Conservation (phyloP, 352 stramenopile genomes). For the Phytophthora cactorum region DNA sequence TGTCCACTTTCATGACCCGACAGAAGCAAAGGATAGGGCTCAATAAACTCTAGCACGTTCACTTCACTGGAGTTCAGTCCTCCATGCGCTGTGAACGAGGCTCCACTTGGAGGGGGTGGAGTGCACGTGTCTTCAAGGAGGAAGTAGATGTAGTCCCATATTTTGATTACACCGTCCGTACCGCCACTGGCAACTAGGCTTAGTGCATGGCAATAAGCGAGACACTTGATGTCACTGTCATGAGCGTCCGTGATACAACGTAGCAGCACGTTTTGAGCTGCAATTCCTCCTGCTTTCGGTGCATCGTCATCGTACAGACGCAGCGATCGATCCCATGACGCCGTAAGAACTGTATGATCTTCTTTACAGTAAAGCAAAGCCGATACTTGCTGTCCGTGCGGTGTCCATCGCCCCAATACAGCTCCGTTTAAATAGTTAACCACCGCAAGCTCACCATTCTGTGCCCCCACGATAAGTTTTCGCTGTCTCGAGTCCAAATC, state of each 20-base stretch:
- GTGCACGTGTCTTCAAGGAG: constrained; percentile 70
- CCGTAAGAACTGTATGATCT: constrained; percentile 74
- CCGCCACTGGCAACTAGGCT: constrained; percentile 68
- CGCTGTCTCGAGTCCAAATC: constrained; percentile 72
- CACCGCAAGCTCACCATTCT: constrained; percentile 71
- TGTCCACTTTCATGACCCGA: constrained; percentile 77
- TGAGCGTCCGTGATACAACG: constrained; percentile 75
- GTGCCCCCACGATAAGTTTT: constrained; percentile 73
- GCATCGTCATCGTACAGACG: constrained; percentile 76
- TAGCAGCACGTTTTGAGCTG: constrained; percentile 57
- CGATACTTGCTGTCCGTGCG: constrained; percentile 67
- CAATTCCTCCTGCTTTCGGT: constrained; percentile 26
- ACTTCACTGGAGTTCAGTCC: constrained; percentile 47
- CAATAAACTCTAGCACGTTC: constrained; percentile 71
- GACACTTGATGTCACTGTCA: constrained; percentile 78
- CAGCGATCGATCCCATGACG: constrained; percentile 78
- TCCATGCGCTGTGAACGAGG: constrained; percentile 15
- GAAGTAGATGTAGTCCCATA: constrained; percentile 91
- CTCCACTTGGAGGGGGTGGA: constrained; percentile 7
- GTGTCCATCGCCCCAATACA: constrained; percentile 66
- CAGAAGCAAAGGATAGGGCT: constrained; percentile 75
- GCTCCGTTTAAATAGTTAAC: constrained; percentile 83
- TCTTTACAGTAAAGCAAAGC: constrained; percentile 79
- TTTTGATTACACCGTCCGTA: constrained; percentile 70
- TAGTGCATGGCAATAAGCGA: constrained; percentile 79